Evolutionary conservation across 2,329 filamentous ascomycete species (phyloP).

Genomic region (Cyphellophora europaea): DNA sequence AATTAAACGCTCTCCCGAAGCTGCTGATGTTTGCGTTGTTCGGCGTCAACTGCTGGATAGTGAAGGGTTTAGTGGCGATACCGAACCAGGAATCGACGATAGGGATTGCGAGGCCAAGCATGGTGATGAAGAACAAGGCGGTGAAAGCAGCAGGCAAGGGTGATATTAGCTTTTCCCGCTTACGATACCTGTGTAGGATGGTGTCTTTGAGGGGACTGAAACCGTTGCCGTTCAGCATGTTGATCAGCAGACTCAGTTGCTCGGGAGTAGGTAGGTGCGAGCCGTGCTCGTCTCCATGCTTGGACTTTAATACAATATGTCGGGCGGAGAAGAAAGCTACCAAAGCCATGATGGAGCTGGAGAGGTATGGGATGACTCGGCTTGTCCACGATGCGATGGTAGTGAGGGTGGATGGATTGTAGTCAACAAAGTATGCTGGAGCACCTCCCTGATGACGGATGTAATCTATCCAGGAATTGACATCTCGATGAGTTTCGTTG

Average conservation of each 20-base stretch:
- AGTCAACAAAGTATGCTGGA: slow-evolving; percentile 10
- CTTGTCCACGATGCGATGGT: slow-evolving; percentile 11
- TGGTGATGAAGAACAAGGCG: slow-evolving; percentile 4
- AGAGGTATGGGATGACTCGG: slow-evolving; percentile 9
- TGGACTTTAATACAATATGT: slow-evolving; percentile 9
- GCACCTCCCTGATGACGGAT: slow-evolving; percentile 5
- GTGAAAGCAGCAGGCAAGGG: slow-evolving; percentile 8
- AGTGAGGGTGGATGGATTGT: slow-evolving; percentile 10
- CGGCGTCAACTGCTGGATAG: slow-evolving; percentile 2
- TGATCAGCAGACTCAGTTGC: slow-evolving; percentile 5
- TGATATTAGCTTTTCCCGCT: slow-evolving; percentile 4
- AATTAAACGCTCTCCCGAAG: slow-evolving; percentile 1
- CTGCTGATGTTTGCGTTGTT: neutral
- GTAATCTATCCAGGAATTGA: neutral
- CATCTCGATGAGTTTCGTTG: neutral
- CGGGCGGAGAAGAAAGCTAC: slow-evolving; percentile 9
- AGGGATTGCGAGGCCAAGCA: slow-evolving; percentile 4
- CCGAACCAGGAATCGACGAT: slow-evolving; percentile 8
- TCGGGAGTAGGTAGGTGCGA: slow-evolving; percentile 5
- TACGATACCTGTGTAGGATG: slow-evolving; percentile 1
- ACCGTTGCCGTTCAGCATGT: slow-evolving; percentile 4
- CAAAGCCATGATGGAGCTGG: slow-evolving; percentile 9
- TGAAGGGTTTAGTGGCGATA: slow-evolving; percentile 6
- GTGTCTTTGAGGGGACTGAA: slow-evolving; percentile 6
- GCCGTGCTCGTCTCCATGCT: slow-evolving; percentile 1